phyloP scores from a whole-genome alignment of 2,329 filamentous ascomycete genomes.

The Fusarium humuli region DNA sequence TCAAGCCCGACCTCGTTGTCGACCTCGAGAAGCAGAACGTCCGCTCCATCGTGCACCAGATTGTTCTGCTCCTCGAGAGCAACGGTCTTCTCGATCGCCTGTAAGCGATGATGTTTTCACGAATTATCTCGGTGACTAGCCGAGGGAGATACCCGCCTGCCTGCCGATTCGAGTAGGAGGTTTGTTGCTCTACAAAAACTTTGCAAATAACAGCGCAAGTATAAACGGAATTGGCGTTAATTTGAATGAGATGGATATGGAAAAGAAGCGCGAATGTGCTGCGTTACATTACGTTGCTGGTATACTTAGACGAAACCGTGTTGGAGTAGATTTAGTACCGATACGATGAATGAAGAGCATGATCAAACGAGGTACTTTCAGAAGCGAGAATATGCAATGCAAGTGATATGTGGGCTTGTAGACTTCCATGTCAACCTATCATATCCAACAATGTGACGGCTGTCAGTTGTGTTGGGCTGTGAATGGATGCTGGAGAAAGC shows the following conservation, averaged over 20 bases:
- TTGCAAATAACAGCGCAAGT: slow-evolving; percentile 33
- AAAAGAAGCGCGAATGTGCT: slow-evolving; percentile 26
- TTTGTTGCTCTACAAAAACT: slow-evolving; percentile 31
- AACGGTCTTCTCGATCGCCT: slow-evolving; percentile 84
- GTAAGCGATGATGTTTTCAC: slow-evolving; percentile 49
- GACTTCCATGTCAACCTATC: slow-evolving; percentile 21
- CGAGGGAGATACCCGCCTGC: slow-evolving; percentile 37
- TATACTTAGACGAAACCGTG: slow-evolving; percentile 33
- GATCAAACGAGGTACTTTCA: slow-evolving; percentile 17
- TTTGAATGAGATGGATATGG: slow-evolving; percentile 30
- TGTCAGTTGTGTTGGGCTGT: slow-evolving; percentile 33
- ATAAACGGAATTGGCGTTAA: slow-evolving; percentile 39
- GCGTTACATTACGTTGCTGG: slow-evolving; percentile 15
- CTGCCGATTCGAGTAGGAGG: slow-evolving; percentile 12
- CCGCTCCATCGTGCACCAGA: slow-evolving; percentile 95
- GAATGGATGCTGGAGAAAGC: slow-evolving; percentile 27
- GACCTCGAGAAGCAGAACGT: slow-evolving; percentile 89
- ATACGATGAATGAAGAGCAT: slow-evolving; percentile 34
- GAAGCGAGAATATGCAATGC: slow-evolving; percentile 34
- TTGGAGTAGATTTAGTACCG: slow-evolving; percentile 36
- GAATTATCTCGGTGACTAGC: slow-evolving; percentile 18
- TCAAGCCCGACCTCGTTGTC: slow-evolving; percentile 85
- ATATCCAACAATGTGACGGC: slow-evolving; percentile 8
- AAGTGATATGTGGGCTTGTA: slow-evolving; percentile 27
- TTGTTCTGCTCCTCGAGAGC: slow-evolving; percentile 91